Evolutionary conservation across 805 yeast genomes (phyloP).

Genomic region (Clavispora phyllophila): DNA sequence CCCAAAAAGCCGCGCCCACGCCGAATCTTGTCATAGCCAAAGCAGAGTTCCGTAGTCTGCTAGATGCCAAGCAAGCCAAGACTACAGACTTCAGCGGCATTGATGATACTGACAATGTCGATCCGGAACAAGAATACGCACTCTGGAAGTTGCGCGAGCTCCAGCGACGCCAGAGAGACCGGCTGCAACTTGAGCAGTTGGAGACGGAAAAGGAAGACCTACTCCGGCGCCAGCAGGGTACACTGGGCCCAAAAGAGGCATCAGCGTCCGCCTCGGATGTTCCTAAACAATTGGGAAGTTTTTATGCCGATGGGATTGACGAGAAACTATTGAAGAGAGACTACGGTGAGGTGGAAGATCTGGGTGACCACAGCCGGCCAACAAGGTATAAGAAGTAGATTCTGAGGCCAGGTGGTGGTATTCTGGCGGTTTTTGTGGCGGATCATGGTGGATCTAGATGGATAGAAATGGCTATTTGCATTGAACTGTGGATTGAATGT

Average conservation of each 20-base stretch:
- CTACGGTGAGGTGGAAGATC: constrained; percentile 21
- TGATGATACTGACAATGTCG: constrained; percentile 59
- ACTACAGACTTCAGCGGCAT: constrained; percentile 24
- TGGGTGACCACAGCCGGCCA: constrained; percentile 26
- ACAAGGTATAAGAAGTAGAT: constrained; percentile 18
- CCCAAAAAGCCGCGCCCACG: not conserved
- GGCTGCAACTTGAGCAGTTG: constrained; percentile 19
- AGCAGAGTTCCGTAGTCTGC: constrained; percentile 11
- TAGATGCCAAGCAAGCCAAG: constrained; percentile 6
- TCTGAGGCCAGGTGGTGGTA: too few relatives aligned
- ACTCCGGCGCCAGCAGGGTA: constrained; percentile 12
- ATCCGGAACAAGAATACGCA: constrained; percentile 42
- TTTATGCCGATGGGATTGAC: constrained; percentile 19
- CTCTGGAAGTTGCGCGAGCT: constrained; percentile 40
- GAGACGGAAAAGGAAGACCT: constrained; percentile 31
- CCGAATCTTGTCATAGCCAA: constrained; percentile 2
- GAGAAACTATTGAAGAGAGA: constrained; percentile 27
- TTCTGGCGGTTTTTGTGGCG: too few relatives aligned
- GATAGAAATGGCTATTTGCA: too few relatives aligned
- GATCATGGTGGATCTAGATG: too few relatives aligned
- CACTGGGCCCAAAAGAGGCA: not conserved
- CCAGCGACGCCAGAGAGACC: constrained; percentile 35
- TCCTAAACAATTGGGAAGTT: constrained; percentile 16
- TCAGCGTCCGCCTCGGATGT: constrained; percentile 19
- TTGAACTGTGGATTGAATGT: too few relatives aligned